Evolutionary conservation across 306 rosid genomes (phyloP), one percentile per base, ranked within the genome.

Genomic region (Ziziphus jujuba): DNA sequence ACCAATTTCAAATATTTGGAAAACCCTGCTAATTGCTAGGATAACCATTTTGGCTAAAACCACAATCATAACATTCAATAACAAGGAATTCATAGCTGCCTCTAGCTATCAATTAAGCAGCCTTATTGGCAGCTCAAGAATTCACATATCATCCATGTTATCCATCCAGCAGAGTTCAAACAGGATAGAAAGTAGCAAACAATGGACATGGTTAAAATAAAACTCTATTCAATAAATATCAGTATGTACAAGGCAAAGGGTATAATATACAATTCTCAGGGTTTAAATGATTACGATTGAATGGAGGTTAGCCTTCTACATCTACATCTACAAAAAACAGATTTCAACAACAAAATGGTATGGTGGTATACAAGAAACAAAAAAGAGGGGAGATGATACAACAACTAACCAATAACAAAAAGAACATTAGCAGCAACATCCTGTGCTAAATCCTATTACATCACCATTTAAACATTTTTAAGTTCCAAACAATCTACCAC

Each of bases 381-480:
- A 68, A 63, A 55, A 54, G 43, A 14, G 55, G 67, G 70, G 56
- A 65, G 70, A 80, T 49, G 84, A 83, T 85, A 88, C 97, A 79
- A 73, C 75, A 79, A 74, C 71, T 64, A 79, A 81, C 85, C 84
- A 87, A 85, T 67, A 34, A 85, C 59, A 84, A 66, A 69, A 19
- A n/a, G n/a, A 63, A 82, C 77, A 84, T 80, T 72, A 88, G 72
- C 55, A 84, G 66, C 88, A 89, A 59, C 91, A 87, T 77, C 92
- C 82, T 81, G 80, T 64, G 74, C 87, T 83, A 83, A 75, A 81
- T 77, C 92, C 96, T 87, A 87, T 45, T 88, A 86, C 93, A 88
- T 78, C 84, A 73, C 14, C 72, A 81, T 74, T 79, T 84, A 86
- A 77, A 84, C 73, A 84, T 59, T 28, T 28, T 56, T 76, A 75